A percentile compares a stretch with the other conserved stretches of the same genome.
These are phyloP conservation scores for Pulveroboletus sp. DNA, from an alignment of 768 basidiomycete species.

Conservation along the genomic window DNA sequence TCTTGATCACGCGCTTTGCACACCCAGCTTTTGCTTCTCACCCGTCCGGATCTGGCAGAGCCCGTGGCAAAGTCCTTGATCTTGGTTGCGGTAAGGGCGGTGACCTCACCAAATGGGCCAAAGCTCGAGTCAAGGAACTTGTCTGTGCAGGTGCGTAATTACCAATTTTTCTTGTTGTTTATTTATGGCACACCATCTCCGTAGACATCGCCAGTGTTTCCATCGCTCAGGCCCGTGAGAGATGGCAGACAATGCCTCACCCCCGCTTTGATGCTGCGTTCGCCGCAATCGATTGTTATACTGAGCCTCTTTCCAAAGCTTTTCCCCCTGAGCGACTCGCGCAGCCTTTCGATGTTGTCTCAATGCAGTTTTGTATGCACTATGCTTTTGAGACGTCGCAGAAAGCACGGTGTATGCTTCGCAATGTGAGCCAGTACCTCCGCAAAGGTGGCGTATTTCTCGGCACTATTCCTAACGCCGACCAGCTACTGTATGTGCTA, in stretches of 20 bases:
- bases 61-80: conserved; percentile 81
- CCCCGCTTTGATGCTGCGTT: conserved; percentile 77
- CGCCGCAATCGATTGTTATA: conserved; percentile 86
- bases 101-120: conserved; percentile 93
- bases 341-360: conserved; percentile 87
- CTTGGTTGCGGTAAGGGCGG: conserved; percentile 99
- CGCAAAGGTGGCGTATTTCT: conserved; percentile 87
- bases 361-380: conserved; percentile 99
- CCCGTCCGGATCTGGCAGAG: conserved; percentile 25
- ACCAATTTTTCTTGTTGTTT: neutral
- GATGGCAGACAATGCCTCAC: conserved; percentile 54
- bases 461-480: conserved; percentile 94
- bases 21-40: conserved; percentile 58
- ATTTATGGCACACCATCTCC: neutral
- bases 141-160: conserved; percentile 70
- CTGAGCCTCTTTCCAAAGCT: conserved; percentile 64
- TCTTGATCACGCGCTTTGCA: conserved; percentile 88
- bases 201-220: conserved; percentile 89
- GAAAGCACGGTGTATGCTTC: conserved; percentile 89
- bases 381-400: conserved; percentile 93
- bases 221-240: conserved; percentile 78
- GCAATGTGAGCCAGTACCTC: conserved; percentile 81
- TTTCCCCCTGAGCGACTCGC: conserved; percentile 60
- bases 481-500: conserved; percentile 70
- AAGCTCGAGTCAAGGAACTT: conserved; percentile 77